Conservation (phyloP, 176 grass and related monocot genomes). For the Panicum miliaceum region DNA sequence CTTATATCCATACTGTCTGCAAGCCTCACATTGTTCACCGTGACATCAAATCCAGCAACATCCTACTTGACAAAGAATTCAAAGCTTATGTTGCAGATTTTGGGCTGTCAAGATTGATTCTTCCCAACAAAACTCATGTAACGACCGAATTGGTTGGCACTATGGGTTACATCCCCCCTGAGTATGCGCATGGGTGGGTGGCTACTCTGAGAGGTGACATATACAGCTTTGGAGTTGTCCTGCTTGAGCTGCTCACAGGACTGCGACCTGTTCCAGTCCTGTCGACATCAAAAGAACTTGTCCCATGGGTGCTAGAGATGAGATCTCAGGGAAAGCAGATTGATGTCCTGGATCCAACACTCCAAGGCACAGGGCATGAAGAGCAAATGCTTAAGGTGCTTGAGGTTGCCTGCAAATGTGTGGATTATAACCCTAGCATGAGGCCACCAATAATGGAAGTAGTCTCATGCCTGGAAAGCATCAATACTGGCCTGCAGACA, state of each 20-base stretch:
- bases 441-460: constrained; percentile 55
- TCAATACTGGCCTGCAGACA: neutral
- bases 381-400: constrained; percentile 61
- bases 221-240: constrained; percentile 75
- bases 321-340: constrained; percentile 34
- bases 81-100: constrained; percentile 73
- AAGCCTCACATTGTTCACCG: constrained; percentile 70
- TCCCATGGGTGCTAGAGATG: constrained; percentile 56
- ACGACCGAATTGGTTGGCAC: too few species aligned
- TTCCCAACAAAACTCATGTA: constrained; percentile 65
- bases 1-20: constrained; percentile 59
- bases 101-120: constrained; percentile 63
- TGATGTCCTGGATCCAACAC: constrained; percentile 49
- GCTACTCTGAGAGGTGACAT: constrained; percentile 25
- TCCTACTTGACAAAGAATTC: constrained; percentile 63
- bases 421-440: constrained; percentile 31
- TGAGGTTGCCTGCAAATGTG: constrained; percentile 58
- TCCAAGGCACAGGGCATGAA: constrained; percentile 48
- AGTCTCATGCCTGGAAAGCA: constrained; percentile 42
- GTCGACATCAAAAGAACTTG: constrained; percentile 51
- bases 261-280: constrained; percentile 49
- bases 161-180: constrained; percentile 41
- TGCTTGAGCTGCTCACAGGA: constrained; percentile 67
- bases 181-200: constrained; percentile 65
- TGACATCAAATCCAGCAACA: constrained; percentile 84